Conservation (phyloP, 2,329 filamentous ascomycete genomes). For the Clonostachys rhizophaga region DNA sequence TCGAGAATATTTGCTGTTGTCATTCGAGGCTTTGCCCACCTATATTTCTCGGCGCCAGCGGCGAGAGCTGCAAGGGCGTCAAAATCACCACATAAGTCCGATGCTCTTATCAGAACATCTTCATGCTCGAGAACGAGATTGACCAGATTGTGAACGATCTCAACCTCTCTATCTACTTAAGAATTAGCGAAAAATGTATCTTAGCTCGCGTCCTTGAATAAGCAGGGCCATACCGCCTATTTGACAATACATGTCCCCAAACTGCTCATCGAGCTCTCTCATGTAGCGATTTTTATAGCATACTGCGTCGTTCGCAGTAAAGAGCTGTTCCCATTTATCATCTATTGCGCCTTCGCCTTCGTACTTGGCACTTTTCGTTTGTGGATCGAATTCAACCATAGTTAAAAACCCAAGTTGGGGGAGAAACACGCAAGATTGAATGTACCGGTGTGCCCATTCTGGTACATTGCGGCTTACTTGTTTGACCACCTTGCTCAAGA, state of each 20-base stretch:
- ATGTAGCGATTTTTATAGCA: conserved; percentile 89
- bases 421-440: conserved; percentile 80
- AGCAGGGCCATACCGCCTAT: conserved; percentile 63
- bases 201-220: too few species aligned
- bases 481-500: conserved; percentile 64
- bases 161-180: conserved; percentile 72
- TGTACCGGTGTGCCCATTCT: conserved; percentile 43
- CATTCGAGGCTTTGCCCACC: conserved; percentile 65
- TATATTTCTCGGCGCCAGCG: conserved; percentile 69
- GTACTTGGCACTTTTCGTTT: conserved; percentile 55
- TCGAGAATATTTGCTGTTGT: conserved; percentile 64
- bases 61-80: conserved; percentile 82
- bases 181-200: conserved; percentile 9
- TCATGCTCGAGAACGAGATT: conserved; percentile 67
- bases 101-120: conserved; percentile 60
- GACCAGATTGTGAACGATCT: conserved; percentile 76
- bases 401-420: conserved; percentile 90
- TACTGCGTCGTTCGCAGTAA: conserved; percentile 63
- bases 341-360: conserved; percentile 51
- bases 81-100: conserved; percentile 79
- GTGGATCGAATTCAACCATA: conserved; percentile 51
- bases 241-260: conserved; percentile 79
- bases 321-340: conserved; percentile 73
- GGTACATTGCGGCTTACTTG: conserved; percentile 62
- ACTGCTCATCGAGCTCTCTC: conserved; percentile 72